Percentiles rank a stretch among this genome's conserved stretches.
phyloP scores from a whole-genome alignment of 192 early-diverging fungal genomes.

The Paraglomus brasilianum region DNA sequence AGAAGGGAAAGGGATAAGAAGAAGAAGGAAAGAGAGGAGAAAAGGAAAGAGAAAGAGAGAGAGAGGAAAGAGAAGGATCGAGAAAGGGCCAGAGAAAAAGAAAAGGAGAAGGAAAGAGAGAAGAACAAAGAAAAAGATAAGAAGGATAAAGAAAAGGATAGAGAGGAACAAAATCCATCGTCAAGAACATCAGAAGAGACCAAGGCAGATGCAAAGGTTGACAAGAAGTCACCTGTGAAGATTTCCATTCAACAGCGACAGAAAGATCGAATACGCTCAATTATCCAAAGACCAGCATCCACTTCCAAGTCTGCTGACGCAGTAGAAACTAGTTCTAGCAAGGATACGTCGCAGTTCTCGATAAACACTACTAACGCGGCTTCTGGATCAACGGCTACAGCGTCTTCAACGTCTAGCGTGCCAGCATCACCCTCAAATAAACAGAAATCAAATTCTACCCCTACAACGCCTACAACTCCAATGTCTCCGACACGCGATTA shows the following conservation, averaged over 20 bases:
- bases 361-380: too few species aligned
- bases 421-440: neutral
- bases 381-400: too few species aligned
- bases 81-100: neutral
- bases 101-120: slow-evolving; percentile 4
- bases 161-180: neutral
- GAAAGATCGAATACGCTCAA: slow-evolving; percentile 31
- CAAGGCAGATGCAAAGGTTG: too few species aligned
- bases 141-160: neutral
- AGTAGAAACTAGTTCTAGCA: neutral
- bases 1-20: slow-evolving; percentile 9
- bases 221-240: slow-evolving; percentile 7
- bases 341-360: too few species aligned
- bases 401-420: too few species aligned
- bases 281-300: slow-evolving; percentile 19
- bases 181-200: too few species aligned
- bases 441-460: neutral
- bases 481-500: neutral
- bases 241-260: slow-evolving; percentile 30
- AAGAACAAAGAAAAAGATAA: slow-evolving; percentile 11
- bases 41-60: slow-evolving; percentile 17
- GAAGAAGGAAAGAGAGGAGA: slow-evolving; percentile 21
- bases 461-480: neutral
- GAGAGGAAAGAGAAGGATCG: slow-evolving; percentile 2
- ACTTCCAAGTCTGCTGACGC: neutral